Percentiles rank a stretch among this genome's conserved stretches.
These are phyloP conservation scores for Flammula alnicola DNA, from an alignment of 1,284 basidiomycete genomes.

Conservation along the genomic window DNA sequence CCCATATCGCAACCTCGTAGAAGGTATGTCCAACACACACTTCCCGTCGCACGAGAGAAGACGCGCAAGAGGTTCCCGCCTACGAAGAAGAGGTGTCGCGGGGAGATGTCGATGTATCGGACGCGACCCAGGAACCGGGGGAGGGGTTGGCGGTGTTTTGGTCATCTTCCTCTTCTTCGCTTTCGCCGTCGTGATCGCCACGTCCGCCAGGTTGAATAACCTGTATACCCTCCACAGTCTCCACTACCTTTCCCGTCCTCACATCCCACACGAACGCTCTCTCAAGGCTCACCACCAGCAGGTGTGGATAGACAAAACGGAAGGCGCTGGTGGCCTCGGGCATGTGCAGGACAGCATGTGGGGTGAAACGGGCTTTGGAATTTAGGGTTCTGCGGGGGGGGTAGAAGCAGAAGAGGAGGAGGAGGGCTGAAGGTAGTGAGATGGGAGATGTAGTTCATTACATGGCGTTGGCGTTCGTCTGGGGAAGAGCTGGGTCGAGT, in stretches of 20 bases:
- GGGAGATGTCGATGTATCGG: constrained; percentile 70
- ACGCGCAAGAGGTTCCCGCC: constrained; percentile 52
- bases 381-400: too few relatives aligned
- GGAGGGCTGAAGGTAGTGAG: constrained; percentile 37
- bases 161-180: constrained; percentile 5
- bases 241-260: constrained; percentile 47
- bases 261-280: constrained; percentile 66
- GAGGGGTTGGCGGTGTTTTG: constrained; percentile 11
- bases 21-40: constrained; percentile 46
- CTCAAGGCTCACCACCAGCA: constrained; percentile 50
- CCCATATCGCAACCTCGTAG: constrained; percentile 33
- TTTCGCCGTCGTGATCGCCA: too few relatives aligned
- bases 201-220: constrained; percentile 3
- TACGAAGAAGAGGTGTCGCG: constrained; percentile 64
- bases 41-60: constrained; percentile 55
- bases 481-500: constrained; percentile 27
- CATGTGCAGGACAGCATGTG: constrained; percentile 55
- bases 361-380: constrained; percentile 61
- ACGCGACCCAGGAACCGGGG: constrained; percentile 43
- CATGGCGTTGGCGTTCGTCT: constrained; percentile 36
- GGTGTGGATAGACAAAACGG: constrained; percentile 68
- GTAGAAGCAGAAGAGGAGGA: too few relatives aligned
- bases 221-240: constrained; percentile 51
- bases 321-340: constrained; percentile 58
- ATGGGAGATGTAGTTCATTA: constrained; percentile 20